Evolutionary conservation across 2,329 filamentous ascomycete species (phyloP).

Genomic region (Macrophomina tecta): DNA sequence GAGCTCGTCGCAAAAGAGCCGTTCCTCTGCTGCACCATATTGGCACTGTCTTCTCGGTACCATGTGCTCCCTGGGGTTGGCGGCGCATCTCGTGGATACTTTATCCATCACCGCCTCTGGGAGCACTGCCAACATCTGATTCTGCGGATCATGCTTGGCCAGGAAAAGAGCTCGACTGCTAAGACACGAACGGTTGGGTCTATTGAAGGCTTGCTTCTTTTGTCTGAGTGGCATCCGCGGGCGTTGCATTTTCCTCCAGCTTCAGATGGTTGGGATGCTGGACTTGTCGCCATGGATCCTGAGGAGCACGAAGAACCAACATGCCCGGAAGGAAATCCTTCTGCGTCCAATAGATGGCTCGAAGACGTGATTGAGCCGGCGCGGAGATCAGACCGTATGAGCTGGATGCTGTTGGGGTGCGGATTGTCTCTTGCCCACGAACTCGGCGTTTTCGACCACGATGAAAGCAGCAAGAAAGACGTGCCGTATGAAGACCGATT

Average conservation of each 20-base stretch:
- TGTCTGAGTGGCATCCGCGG: constrained; percentile 64
- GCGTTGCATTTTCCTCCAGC: constrained; percentile 61
- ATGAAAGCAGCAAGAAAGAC: constrained; percentile 33
- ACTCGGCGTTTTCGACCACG: constrained; percentile 57
- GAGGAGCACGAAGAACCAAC: constrained; percentile 45
- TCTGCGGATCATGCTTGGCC: constrained; percentile 60
- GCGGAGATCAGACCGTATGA: constrained; percentile 63
- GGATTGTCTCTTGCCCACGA: constrained; percentile 61
- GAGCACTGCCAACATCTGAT: constrained; percentile 61
- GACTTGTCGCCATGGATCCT: constrained; percentile 52
- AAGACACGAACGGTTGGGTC: constrained; percentile 59
- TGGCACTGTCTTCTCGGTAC: constrained; percentile 63
- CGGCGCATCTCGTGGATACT: constrained; percentile 56
- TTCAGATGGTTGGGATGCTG: constrained; percentile 62
- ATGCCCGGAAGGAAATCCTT: constrained; percentile 42
- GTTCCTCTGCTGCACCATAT: constrained; percentile 59
- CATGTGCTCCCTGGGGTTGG: constrained; percentile 47
- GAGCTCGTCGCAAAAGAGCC: constrained; percentile 58
- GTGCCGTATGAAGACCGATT: not conserved
- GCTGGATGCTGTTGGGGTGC: constrained; percentile 64
- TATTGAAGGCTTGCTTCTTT: constrained; percentile 59
- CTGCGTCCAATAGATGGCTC: constrained; percentile 53
- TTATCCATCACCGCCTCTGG: constrained; percentile 62
- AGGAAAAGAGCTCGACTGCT: constrained; percentile 59
- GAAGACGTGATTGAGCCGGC: constrained; percentile 62